Evolutionary conservation across 768 basidiomycete species (phyloP).

Genomic region (Termitomyces sp.): DNA sequence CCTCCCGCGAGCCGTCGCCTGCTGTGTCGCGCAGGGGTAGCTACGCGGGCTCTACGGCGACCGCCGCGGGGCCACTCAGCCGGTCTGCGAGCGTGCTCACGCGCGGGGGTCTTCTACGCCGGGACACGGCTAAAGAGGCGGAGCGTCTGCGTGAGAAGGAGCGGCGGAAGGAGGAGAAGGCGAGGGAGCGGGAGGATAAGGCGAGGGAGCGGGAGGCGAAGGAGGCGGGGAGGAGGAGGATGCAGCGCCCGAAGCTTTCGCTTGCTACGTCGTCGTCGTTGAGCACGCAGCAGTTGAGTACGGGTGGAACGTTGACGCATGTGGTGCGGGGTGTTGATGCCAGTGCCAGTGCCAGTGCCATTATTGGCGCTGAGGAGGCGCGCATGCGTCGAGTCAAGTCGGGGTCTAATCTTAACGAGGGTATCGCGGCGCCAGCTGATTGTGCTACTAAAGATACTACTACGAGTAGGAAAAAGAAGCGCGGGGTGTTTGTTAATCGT

Average conservation of each 20-base stretch:
- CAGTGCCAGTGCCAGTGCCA: too few relatives aligned
- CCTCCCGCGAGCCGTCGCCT: not conserved
- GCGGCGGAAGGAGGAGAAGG: slow-evolving; percentile 14
- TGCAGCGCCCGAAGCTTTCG: slow-evolving; percentile 25
- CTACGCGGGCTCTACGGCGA: slow-evolving; percentile 4
- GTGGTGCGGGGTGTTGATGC: too few relatives aligned
- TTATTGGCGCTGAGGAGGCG: slow-evolving; percentile 1
- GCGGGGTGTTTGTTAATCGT: slow-evolving; percentile 26
- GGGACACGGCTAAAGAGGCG: slow-evolving; percentile 7
- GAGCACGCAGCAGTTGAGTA: slow-evolving; percentile 8
- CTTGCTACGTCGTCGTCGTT: slow-evolving; percentile 20
- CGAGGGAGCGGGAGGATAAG: slow-evolving; percentile 19
- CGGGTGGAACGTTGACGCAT: too few relatives aligned
- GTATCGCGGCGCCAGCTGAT: slow-evolving; percentile 4
- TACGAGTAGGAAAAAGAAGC: slow-evolving; percentile 22
- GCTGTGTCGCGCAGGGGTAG: slow-evolving; percentile 14
- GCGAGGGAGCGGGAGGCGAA: slow-evolving; percentile 18
- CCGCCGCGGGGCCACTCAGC: not conserved
- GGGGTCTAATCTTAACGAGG: slow-evolving; percentile 24
- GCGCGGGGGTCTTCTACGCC: slow-evolving; percentile 11
- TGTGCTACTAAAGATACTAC: not conserved
- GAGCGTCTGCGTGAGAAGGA: slow-evolving; percentile 16
- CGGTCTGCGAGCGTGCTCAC: slow-evolving; percentile 16
- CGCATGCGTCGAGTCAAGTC: slow-evolving; percentile 27
- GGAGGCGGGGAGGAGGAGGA: slow-evolving; percentile 10